phyloP scores from a whole-genome alignment of 768 basidiomycete species.

The Suillus plorans region DNA sequence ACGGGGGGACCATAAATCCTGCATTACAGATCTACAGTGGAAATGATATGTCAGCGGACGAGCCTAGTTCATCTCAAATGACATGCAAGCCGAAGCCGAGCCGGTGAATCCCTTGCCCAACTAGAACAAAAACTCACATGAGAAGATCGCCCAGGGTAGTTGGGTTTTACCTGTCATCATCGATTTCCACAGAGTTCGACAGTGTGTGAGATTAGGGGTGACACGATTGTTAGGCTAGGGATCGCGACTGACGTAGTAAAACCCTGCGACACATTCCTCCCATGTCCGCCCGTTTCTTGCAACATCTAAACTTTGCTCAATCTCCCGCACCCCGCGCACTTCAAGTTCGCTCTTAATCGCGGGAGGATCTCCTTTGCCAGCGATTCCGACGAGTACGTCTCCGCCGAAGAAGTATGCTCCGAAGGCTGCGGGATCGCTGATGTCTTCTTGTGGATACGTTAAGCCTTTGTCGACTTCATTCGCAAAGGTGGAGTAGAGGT shows the following conservation, averaged over 20 bases:
- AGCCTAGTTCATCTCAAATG: not conserved
- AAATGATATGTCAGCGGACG: not conserved
- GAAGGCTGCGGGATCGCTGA: slow-evolving; percentile 54
- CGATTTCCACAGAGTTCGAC: slow-evolving; percentile 5
- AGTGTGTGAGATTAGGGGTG: slow-evolving; percentile 1
- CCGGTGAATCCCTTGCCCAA: not conserved
- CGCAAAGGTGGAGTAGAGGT: slow-evolving; percentile 65
- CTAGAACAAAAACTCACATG: slow-evolving; percentile 60
- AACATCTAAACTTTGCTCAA: slow-evolving; percentile 37
- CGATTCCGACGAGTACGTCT: slow-evolving; percentile 72
- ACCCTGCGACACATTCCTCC: slow-evolving; percentile 72
- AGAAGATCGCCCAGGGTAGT: slow-evolving; percentile 87
- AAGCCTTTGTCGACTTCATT: slow-evolving; percentile 70
- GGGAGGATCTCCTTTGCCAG: slow-evolving; percentile 18
- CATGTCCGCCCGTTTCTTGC: slow-evolving; percentile 55
- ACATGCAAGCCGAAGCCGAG: not conserved
- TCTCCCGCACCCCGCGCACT: slow-evolving; percentile 15
- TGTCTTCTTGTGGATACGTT: slow-evolving; percentile 85
- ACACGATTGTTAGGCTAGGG: slow-evolving; percentile 7
- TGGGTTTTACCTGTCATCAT: slow-evolving; percentile 65
- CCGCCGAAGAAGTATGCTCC: slow-evolving; percentile 75
- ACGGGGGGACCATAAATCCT: slow-evolving; percentile 77
- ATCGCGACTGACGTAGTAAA: slow-evolving; percentile 63
- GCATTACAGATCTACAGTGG: slow-evolving; percentile 75
- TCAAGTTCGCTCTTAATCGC: slow-evolving; percentile 12